Percentiles rank a stretch among this genome's conserved stretches.
These are phyloP conservation scores for Tuber umbilicatum DNA, from an alignment of 495 filamentous ascomycete species.

Conservation along the genomic window DNA sequence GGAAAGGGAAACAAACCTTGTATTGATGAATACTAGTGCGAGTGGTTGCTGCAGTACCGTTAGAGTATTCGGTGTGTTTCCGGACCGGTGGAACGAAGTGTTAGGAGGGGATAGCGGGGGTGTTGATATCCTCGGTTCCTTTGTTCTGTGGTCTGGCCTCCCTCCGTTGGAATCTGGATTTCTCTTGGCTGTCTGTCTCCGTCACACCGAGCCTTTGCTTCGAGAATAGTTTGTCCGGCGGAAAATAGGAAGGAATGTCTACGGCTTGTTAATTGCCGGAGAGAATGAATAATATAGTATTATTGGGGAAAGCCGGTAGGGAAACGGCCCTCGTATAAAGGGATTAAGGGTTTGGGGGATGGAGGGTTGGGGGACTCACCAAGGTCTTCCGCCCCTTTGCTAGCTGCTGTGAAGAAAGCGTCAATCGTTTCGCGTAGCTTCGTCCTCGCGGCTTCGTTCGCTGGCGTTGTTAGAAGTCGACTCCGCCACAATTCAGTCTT, in stretches of 20 bases:
- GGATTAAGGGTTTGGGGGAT: conserved; percentile 6
- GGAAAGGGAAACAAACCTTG: conserved; percentile 4
- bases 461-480: not conserved
- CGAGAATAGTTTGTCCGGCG: conserved; percentile 11
- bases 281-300: not conserved
- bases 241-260: conserved; percentile 6
- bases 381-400: not conserved
- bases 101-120: not conserved
- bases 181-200: conserved; percentile 12
- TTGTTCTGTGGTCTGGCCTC: conserved; percentile 18
- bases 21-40: conserved; percentile 3
- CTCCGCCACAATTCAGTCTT: conserved; percentile 3
- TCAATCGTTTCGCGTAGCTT: not conserved
- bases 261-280: conserved; percentile 8
- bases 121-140: conserved; percentile 12
- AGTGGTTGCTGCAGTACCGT: not conserved
- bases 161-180: conserved; percentile 16
- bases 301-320: conserved; percentile 11
- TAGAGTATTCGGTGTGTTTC: conserved; percentile 1
- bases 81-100: not conserved
- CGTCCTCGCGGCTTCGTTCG: not conserved
- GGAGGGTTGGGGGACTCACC: not conserved
- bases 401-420: not conserved
- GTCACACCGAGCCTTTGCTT: conserved; percentile 14
- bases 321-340: not conserved